Evolutionary conservation across 2,329 filamentous ascomycete genomes (phyloP).

Genomic region (Hansfordia pulvinata): DNA sequence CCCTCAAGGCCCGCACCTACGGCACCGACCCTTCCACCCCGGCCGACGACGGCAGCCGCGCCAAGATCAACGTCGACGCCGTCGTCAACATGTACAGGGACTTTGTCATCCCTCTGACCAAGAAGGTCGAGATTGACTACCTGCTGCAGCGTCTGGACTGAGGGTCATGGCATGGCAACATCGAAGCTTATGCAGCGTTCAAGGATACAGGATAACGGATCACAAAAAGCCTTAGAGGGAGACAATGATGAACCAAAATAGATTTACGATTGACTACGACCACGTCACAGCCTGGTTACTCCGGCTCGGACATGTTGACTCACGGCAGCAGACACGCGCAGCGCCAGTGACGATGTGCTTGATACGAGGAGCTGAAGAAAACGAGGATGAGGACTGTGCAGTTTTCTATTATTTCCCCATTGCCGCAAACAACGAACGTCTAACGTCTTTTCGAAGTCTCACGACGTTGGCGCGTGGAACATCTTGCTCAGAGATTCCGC

Average conservation of each 20-base stretch:
- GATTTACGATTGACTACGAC: too few relatives aligned
- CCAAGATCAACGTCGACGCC: conserved; percentile 85
- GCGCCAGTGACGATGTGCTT: too few relatives aligned
- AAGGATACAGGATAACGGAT: conserved; percentile 1
- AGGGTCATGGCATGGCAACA: conserved; percentile 5
- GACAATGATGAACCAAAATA: too few relatives aligned
- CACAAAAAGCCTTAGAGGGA: too few relatives aligned
- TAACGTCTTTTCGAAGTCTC: too few relatives aligned
- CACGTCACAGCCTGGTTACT: too few relatives aligned
- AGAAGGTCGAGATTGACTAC: conserved; percentile 96
- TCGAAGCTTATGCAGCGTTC: too few relatives aligned
- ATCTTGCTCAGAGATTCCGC: conserved; percentile 64
- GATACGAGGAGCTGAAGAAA: too few relatives aligned
- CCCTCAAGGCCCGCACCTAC: conserved; percentile 85
- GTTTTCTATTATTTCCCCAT: conserved; percentile 8
- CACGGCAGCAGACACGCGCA: too few relatives aligned
- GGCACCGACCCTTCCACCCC: conserved; percentile 70
- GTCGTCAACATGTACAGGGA: conserved; percentile 85
- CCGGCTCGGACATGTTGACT: too few relatives aligned
- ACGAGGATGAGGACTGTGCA: conserved; percentile 2
- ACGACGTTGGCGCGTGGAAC: too few relatives aligned
- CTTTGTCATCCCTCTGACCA: conserved; percentile 93
- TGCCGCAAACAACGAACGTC: too few relatives aligned
- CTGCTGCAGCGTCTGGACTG: conserved; percentile 76
- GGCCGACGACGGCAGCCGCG: conserved; percentile 36